A percentile compares a stretch with the other conserved stretches of the same genome.
Evolutionary conservation across 2,329 filamentous ascomycete genomes (phyloP).

Genomic region (Botrytis tulipae): DNA sequence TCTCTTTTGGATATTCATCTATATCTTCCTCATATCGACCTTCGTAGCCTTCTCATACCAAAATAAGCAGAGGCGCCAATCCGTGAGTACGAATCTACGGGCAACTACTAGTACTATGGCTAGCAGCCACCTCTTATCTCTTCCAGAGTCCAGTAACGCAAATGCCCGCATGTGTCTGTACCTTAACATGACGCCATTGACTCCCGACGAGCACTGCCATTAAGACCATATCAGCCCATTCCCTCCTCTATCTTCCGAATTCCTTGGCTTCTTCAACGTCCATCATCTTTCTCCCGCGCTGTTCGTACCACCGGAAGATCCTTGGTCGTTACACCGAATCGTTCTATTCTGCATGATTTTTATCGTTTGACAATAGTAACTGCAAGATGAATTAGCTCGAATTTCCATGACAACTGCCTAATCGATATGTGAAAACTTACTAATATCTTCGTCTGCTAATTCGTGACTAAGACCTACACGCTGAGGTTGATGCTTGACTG

Average conservation of each 20-base stretch:
- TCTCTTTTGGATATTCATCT: conserved; percentile 2
- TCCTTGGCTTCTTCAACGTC: not conserved
- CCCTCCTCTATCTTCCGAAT: not conserved
- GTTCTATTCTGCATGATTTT: conserved; percentile 19
- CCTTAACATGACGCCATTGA: conserved; percentile 26
- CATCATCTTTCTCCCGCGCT: not conserved
- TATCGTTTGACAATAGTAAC: conserved; percentile 70
- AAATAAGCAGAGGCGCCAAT: not conserved
- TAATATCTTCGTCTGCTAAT: conserved; percentile 94
- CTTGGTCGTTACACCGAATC: conserved; percentile 16
- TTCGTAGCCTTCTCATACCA: not conserved
- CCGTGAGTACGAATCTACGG: not conserved
- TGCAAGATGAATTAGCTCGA: conserved; percentile 1
- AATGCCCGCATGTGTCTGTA: not conserved
- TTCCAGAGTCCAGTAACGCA: not conserved
- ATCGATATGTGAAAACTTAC: conserved; percentile 28
- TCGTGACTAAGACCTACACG: conserved; percentile 88
- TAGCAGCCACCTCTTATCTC: not conserved
- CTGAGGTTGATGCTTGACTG: conserved; percentile 98
- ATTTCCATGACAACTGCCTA: not conserved
- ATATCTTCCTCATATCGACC: not conserved
- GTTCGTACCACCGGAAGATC: conserved; percentile 12
- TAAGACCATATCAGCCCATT: conserved; percentile 13
- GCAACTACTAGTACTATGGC: not conserved
- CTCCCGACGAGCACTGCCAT: conserved; percentile 23